These are phyloP conservation scores for Saksenaea vasiformis DNA, from an alignment of 371 early-diverging fungal species.

Conservation along the genomic window DNA sequence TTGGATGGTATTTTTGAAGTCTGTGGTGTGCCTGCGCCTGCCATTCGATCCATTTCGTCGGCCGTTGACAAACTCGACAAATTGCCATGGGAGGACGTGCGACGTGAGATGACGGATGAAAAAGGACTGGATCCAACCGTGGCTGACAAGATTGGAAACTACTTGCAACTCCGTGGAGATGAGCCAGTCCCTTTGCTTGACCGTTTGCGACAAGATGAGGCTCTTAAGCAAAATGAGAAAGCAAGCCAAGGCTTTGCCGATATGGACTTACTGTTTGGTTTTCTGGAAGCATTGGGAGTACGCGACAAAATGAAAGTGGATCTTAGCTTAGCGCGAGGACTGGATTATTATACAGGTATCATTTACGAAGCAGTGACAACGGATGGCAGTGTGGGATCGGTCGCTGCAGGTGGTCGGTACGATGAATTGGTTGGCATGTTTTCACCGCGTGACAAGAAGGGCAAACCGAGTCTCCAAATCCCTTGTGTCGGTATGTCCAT, in stretches of 20 bases:
- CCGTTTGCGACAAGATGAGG: conserved; percentile 61
- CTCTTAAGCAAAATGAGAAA: conserved; percentile 64
- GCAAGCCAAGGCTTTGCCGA: conserved; percentile 90
- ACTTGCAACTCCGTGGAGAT: conserved; percentile 86
- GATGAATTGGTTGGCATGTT: conserved; percentile 98
- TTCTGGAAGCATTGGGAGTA: conserved; percentile 84
- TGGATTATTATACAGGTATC: conserved; percentile 99
- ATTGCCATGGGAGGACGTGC: conserved; percentile 93
- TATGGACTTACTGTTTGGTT: conserved; percentile 85
- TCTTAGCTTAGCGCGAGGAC: conserved; percentile 95
- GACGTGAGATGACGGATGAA: conserved; percentile 92
- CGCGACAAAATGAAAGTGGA: conserved; percentile 86
- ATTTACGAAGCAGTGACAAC: conserved; percentile 97
- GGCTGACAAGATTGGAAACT: conserved; percentile 91
- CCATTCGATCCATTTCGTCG: conserved; percentile 91
- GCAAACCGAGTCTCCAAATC: conserved; percentile 70
- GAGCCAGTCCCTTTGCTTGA: conserved; percentile 55
- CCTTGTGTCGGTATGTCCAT: conserved; percentile 99
- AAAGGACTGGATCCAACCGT: conserved; percentile 80
- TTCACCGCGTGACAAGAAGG: conserved; percentile 66
- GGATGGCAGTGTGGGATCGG: conserved; percentile 93
- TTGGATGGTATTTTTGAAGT: conserved; percentile 96
- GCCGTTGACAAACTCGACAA: conserved; percentile 99
- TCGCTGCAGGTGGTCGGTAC: conserved; percentile 99
- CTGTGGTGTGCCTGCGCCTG: conserved; percentile 90